phyloP scores from a whole-genome alignment of 768 basidiomycete genomes.

The Tylopilus felleus region DNA sequence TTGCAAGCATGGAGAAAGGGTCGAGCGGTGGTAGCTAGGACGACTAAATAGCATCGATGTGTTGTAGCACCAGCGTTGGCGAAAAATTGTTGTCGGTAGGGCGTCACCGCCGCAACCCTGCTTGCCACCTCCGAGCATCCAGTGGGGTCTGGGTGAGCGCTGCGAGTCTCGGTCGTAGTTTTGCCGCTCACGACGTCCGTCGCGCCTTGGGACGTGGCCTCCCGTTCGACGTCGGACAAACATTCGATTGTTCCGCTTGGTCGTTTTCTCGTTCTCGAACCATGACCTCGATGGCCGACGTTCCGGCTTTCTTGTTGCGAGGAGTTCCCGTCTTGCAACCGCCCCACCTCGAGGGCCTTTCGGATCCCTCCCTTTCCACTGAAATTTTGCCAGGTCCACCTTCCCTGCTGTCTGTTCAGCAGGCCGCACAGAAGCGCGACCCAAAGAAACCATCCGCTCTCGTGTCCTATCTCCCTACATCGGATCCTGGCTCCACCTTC shows the following conservation, averaged over 20 bases:
- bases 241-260: conserved; percentile 14
- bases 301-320: conserved; percentile 70
- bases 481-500: conserved; percentile 88
- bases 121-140: conserved; percentile 21
- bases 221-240: conserved; percentile 19
- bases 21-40: conserved; percentile 18
- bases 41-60: conserved; percentile 2
- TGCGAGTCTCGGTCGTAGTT: conserved; percentile 16
- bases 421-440: conserved; percentile 72
- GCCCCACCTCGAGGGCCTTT: conserved; percentile 68
- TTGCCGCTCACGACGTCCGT: conserved; percentile 23
- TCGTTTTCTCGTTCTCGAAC: conserved; percentile 27
- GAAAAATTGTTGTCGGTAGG: conserved; percentile 26
- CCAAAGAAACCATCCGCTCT: conserved; percentile 68
- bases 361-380: conserved; percentile 75
- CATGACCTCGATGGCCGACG: conserved; percentile 70
- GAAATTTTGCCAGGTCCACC: conserved; percentile 90
- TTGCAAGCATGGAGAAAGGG: background rate
- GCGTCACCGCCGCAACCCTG: conserved; percentile 20
- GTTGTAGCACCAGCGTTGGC: conserved; percentile 6
- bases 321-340: conserved; percentile 74
- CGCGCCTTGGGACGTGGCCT: conserved; percentile 15
- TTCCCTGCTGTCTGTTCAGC: conserved; percentile 65
- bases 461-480: conserved; percentile 77
- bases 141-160: conserved; percentile 18